Evolutionary conservation across 2,329 filamentous ascomycete species (phyloP), one percentile per base, ranked within the genome.

Genomic region (Arthrobotrys iridis): DNA sequence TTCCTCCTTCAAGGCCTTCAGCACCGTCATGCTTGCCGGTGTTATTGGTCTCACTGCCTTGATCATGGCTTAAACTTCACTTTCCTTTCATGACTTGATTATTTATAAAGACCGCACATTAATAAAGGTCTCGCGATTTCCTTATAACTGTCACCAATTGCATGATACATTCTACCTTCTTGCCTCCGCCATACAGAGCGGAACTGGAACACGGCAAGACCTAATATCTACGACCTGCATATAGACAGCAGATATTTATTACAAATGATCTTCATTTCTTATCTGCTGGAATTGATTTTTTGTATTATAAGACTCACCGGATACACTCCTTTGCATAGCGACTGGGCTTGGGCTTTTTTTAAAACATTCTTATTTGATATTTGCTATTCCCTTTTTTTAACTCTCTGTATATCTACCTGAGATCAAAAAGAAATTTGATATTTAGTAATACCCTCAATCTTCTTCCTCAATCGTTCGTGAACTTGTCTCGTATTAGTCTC

Each of bases 271-370:
- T 62, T 52, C 43, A 35, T 58, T 62, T 66, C 48, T 45, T 66
- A 73, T 59, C 26, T 68, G 48, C 63, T 75, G 63, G 63, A 63
- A 52, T 75, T 68, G 52, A 67, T 40, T 33, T 55, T 52, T 70
- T 60, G 55, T 62, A 62, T 35, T 66, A 50, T 52, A 52, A 30
- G 35, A 75, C 71, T 63, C 48, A 75, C 71, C 50, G 71, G 71
- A 75, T 68, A 75, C 71, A 75, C 71, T 75, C 71, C 71, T 75
- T 75, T 68, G 63, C 71, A 75, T 75, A 75, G 71, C 71, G 71
- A 58, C 24, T 63, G 63, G 70, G 52, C 30, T 66, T 46, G 70
- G 60, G 40, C 26, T 63, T 55, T 48, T 52, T 55, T 52, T 52
- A 52, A 15, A n/a, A n/a, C n/a, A n/a, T 22, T 41, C 46, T 66